Evolutionary conservation across 1,284 basidiomycete genomes (phyloP).

Genomic region (Leccinum angustisporum): DNA sequence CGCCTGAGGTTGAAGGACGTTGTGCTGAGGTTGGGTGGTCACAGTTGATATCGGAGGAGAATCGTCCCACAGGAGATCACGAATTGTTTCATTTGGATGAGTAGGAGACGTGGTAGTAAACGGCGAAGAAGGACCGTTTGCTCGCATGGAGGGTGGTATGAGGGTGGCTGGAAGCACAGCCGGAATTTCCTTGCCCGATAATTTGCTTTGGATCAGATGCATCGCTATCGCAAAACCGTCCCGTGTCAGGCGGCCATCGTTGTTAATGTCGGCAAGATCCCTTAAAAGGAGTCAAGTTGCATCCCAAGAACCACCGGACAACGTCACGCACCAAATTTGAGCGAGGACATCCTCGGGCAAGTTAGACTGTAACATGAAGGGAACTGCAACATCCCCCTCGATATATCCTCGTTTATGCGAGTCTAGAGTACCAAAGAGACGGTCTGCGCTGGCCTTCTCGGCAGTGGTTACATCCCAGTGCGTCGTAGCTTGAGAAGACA

Average conservation of each 20-base stretch:
- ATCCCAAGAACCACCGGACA: not conserved
- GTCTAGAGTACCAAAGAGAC: constrained; percentile 86
- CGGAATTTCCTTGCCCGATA: constrained; percentile 85
- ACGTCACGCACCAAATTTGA: constrained; percentile 76
- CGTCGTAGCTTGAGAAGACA: constrained; percentile 25
- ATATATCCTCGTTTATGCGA: constrained; percentile 76
- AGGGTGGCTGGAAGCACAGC: constrained; percentile 68
- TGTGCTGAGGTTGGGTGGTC: constrained; percentile 35
- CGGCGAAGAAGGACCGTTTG: constrained; percentile 32
- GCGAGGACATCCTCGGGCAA: constrained; percentile 85
- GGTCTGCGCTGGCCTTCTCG: constrained; percentile 83
- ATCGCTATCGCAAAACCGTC: constrained; percentile 98
- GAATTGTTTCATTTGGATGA: constrained; percentile 39
- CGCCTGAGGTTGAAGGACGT: constrained; percentile 40
- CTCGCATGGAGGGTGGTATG: constrained; percentile 79
- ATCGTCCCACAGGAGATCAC: constrained; percentile 63
- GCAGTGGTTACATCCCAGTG: constrained; percentile 84
- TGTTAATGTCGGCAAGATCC: constrained; percentile 93
- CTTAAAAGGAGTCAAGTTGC: constrained; percentile 41
- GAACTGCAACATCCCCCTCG: constrained; percentile 92
- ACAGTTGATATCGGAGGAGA: constrained; percentile 53
- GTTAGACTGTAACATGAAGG: constrained; percentile 94
- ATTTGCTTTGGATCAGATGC: constrained; percentile 89
- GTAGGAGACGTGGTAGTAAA: constrained; percentile 37
- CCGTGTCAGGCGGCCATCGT: constrained; percentile 83